Conservation (phyloP, 306 rosid species). For the Gleditsia sinensis region DNA sequence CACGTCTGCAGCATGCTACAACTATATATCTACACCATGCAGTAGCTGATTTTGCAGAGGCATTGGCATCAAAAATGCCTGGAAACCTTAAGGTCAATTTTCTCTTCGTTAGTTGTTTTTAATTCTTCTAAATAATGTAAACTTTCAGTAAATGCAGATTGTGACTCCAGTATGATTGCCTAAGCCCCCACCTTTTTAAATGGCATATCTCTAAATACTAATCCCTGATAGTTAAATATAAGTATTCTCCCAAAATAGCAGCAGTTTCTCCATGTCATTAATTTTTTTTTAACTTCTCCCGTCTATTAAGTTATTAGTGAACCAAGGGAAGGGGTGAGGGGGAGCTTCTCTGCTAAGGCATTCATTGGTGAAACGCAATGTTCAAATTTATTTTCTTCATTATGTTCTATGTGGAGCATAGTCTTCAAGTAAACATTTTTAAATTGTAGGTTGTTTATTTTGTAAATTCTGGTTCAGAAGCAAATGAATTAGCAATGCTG, state of each 20-base stretch:
- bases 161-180: background rate
- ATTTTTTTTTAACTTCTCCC: slow-evolving; percentile 6
- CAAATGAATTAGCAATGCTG: slow-evolving; percentile 89
- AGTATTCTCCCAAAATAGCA: background rate
- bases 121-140: background rate
- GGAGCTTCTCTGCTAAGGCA: slow-evolving; percentile 5
- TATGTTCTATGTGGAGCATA: slow-evolving; percentile 15
- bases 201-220: background rate
- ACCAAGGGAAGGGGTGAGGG: background rate
- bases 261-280: background rate
- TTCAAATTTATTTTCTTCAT: slow-evolving; percentile 7
- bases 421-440: slow-evolving; percentile 8
- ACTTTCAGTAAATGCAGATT: background rate
- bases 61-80: slow-evolving; percentile 75
- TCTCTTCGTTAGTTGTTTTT: background rate
- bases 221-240: background rate
- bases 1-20: slow-evolving; percentile 76
- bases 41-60: slow-evolving; percentile 69
- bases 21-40: slow-evolving; percentile 73
- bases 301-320: background rate
- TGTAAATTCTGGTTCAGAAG: slow-evolving; percentile 94
- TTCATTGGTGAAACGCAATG: slow-evolving; percentile 1
- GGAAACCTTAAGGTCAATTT: slow-evolving; percentile 62
- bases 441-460: slow-evolving; percentile 82
- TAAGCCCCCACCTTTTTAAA: background rate